Conservation (phyloP, 1,284 basidiomycete species). For the Rugosomyces carneus region DNA sequence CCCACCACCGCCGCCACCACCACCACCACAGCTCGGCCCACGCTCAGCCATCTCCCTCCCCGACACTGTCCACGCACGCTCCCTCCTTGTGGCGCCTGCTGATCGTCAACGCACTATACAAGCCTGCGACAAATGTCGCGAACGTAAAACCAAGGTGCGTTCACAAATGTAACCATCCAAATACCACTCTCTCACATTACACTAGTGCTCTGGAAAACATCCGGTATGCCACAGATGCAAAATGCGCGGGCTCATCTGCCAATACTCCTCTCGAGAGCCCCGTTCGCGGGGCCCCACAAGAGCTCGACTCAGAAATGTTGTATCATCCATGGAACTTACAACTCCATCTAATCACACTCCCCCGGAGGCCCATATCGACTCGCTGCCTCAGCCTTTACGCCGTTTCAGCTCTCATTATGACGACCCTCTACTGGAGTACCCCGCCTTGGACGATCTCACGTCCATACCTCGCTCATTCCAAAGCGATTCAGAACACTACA, state of each 20-base stretch:
- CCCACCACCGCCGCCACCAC: too few species aligned
- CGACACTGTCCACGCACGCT: constrained; percentile 14
- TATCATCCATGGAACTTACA: constrained; percentile 16
- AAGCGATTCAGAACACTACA: constrained; percentile 3
- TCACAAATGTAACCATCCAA: neutral
- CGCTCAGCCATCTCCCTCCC: constrained; percentile 2
- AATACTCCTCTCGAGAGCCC: constrained; percentile 38
- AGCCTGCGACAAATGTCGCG: constrained; percentile 53
- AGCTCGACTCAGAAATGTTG: constrained; percentile 20
- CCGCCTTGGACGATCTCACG: constrained; percentile 11
- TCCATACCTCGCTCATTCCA: constrained; percentile 15
- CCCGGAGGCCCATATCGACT: neutral
- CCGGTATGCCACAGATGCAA: constrained; percentile 45
- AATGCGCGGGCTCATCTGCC: constrained; percentile 41
- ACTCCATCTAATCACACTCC: constrained; percentile 7
- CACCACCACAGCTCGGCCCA: neutral
- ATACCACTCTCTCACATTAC: neutral
- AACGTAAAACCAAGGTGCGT: constrained; percentile 51
- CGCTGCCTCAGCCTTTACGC: neutral
- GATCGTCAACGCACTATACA: constrained; percentile 44
- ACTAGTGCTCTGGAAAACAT: constrained; percentile 47
- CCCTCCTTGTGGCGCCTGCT: constrained; percentile 14
- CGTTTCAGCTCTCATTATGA: neutral
- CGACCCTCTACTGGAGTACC: neutral
- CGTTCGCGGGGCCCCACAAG: constrained; percentile 31